Percentiles rank a stretch among this genome's conserved stretches.
These are phyloP conservation scores for Colletotrichum sp. DNA, from an alignment of 2,329 filamentous ascomycete genomes.

Conservation along the genomic window DNA sequence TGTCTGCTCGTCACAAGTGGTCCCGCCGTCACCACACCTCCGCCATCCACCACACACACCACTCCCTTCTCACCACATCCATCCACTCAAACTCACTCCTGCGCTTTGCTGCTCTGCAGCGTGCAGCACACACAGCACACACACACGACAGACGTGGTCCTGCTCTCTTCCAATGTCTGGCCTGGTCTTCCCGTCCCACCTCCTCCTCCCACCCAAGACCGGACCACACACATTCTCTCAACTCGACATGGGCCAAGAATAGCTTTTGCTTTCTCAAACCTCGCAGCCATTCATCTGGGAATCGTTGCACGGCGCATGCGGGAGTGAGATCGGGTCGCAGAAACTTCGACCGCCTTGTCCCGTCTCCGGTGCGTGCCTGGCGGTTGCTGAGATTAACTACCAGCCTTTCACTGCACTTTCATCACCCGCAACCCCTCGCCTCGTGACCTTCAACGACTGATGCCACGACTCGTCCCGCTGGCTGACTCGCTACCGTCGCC, in stretches of 20 bases:
- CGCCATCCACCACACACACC: background rate
- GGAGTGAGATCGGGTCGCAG: constrained; percentile 22
- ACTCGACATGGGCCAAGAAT: constrained; percentile 15
- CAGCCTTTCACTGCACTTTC: constrained; percentile 4
- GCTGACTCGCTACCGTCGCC: background rate
- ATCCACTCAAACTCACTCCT: background rate
- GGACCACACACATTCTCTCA: background rate
- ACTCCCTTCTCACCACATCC: background rate
- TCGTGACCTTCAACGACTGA: background rate
- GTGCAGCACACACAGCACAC: background rate
- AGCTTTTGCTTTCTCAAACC: constrained; percentile 4
- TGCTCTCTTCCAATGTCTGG: background rate
- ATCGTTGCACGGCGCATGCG: constrained; percentile 17
- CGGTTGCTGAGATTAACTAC: constrained; percentile 20
- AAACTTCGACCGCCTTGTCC: constrained; percentile 11
- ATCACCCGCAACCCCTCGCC: background rate
- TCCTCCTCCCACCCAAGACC: background rate
- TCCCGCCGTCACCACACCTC: background rate
- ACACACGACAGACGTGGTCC: background rate
- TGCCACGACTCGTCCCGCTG: background rate
- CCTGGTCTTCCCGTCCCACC: constrained; percentile 17
- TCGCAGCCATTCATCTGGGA: constrained; percentile 10
- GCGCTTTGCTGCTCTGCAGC: background rate
- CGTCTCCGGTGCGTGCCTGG: background rate
- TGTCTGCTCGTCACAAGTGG: background rate